These are phyloP conservation scores for Lithospermum erythrorhizon DNA, from an alignment of 257 asterid species.

Conservation along the genomic window DNA sequence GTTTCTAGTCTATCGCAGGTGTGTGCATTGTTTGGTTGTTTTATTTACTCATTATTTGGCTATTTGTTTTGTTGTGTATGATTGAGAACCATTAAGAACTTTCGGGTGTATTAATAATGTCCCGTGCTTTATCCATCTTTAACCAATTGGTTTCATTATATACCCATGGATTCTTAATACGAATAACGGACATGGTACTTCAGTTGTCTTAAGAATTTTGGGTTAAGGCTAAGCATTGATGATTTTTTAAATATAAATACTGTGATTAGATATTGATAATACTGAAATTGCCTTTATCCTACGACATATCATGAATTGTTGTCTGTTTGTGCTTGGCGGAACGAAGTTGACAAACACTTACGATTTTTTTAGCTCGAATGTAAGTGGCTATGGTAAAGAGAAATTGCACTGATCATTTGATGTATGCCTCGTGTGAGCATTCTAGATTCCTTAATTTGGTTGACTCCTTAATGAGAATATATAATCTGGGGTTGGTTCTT, in stretches of 20 bases:
- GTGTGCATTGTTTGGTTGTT: slow-evolving; percentile 8
- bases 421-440: no score
- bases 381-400: neutral
- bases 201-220: neutral
- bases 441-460: no score
- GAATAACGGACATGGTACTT: neutral
- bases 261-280: neutral
- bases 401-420: no score
- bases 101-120: neutral
- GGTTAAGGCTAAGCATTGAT: neutral
- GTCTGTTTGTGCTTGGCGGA: neutral
- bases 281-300: no score
- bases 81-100: no score
- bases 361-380: neutral
- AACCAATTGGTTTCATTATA: no score
- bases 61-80: no score
- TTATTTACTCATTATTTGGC: neutral
- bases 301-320: no score
- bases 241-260: no score
- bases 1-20: slow-evolving; percentile 91
- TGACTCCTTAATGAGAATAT: neutral
- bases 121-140: no score
- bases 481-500: no score
- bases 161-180: no score
- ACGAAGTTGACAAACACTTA: neutral